Evolutionary conservation across 192 early-diverging fungal species (phyloP).

Genomic region (Backusella circina): DNA sequence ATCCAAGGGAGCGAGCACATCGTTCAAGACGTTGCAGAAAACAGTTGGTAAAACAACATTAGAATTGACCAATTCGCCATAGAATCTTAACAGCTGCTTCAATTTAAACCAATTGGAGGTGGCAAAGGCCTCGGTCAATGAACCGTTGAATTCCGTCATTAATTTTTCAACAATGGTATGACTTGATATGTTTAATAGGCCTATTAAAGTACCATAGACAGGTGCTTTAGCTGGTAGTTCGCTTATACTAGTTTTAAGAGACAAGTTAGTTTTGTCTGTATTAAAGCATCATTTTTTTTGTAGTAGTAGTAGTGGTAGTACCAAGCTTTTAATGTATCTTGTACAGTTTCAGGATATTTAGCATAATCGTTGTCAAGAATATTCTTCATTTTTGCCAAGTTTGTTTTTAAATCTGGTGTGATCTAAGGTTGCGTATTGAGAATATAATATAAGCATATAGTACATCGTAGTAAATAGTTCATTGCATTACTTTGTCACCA

Average conservation of each 20-base stretch:
- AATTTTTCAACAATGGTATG: constrained; percentile 47
- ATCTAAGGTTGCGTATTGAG: constrained; percentile 26
- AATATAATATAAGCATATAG: no score
- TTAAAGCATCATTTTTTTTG: no score
- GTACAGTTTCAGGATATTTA: constrained; percentile 59
- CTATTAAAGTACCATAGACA: constrained; percentile 79
- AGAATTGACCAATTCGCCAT: constrained; percentile 75
- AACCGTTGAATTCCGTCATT: constrained; percentile 51
- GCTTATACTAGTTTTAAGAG: constrained; percentile 43
- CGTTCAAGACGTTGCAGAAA: constrained; percentile 61
- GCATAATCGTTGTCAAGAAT: constrained; percentile 69
- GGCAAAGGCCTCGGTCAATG: constrained; percentile 54
- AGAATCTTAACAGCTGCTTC: constrained; percentile 78
- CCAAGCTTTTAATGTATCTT: constrained; percentile 61
- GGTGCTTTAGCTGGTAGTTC: constrained; percentile 73
- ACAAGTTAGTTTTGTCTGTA: background rate
- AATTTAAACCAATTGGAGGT: constrained; percentile 63
- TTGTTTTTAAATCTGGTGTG: constrained; percentile 57
- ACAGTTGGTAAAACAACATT: constrained; percentile 68
- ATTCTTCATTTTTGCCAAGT: constrained; percentile 63
- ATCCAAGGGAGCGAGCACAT: constrained; percentile 57
- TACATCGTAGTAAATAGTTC: no score
- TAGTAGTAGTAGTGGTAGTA: no score
- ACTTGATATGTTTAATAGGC: constrained; percentile 66
- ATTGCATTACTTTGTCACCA: constrained; percentile 74